Percentiles rank a stretch among this genome's conserved stretches.
These are phyloP conservation scores for Cladophialophora exuberans DNA, from an alignment of 2,329 filamentous ascomycete genomes.

Conservation along the genomic window DNA sequence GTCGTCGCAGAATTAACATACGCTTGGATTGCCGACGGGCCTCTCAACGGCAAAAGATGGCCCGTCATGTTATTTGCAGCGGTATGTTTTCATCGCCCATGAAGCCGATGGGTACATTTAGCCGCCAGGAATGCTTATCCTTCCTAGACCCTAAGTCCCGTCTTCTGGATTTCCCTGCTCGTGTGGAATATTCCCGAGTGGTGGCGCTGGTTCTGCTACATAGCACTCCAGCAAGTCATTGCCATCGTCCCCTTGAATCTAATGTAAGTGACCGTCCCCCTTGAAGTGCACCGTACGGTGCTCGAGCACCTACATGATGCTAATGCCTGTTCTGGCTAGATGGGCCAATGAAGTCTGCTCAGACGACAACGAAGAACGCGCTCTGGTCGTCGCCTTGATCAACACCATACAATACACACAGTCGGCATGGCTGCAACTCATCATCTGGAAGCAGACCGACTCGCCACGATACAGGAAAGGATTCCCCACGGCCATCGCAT, in stretches of 20 bases:
- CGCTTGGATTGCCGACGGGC: conserved; percentile 29
- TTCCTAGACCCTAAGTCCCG: conserved; percentile 39
- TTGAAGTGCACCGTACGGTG: conserved; percentile 41
- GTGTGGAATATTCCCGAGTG: conserved; percentile 54
- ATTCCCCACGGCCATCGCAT: too few relatives aligned
- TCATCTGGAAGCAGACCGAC: conserved; percentile 47
- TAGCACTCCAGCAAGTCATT: too few relatives aligned
- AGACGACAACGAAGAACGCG: conserved; percentile 36
- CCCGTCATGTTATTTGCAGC: conserved; percentile 16
- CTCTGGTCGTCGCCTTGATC: conserved; percentile 37
- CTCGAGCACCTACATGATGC: conserved; percentile 44
- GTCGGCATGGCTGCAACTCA: conserved; percentile 43
- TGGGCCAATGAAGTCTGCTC: conserved; percentile 44
- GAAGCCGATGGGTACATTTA: not conserved
- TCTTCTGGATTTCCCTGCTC: conserved; percentile 49
- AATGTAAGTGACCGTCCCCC: conserved; percentile 43
- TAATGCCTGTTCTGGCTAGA: too few relatives aligned
- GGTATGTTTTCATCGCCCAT: conserved; percentile 16
- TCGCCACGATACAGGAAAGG: conserved; percentile 44
- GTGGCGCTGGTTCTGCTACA: conserved; percentile 67
- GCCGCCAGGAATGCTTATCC: not conserved
- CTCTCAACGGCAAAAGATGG: conserved; percentile 21
- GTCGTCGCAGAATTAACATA: conserved; percentile 28
- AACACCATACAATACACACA: conserved; percentile 42
- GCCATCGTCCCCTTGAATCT: too few relatives aligned